Evolutionary conservation across 2,329 filamentous ascomycete species (phyloP).

Genomic region (Diaporthe citrichinensis): DNA sequence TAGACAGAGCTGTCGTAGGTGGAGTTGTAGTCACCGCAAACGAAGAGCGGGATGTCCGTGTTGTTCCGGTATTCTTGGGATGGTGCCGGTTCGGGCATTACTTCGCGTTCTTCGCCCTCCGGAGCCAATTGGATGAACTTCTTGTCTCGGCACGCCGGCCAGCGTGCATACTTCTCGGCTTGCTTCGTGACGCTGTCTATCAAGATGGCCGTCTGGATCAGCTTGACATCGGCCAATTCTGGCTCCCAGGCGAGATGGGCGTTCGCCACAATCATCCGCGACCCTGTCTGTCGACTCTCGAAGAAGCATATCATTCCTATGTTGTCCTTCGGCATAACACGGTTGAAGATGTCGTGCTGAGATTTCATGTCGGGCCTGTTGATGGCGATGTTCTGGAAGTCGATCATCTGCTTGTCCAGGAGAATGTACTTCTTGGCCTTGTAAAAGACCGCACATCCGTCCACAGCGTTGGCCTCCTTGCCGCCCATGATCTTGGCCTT

Average conservation of each 20-base stretch:
- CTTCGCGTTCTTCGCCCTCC: conserved; percentile 65
- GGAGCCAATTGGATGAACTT: conserved; percentile 64
- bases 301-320: conserved; percentile 94
- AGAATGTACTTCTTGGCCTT: conserved; percentile 95
- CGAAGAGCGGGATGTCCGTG: conserved; percentile 88
- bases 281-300: conserved; percentile 91
- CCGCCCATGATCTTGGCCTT: conserved; percentile 93
- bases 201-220: conserved; percentile 94
- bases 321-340: conserved; percentile 98
- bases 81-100: conserved; percentile 77
- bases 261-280: conserved; percentile 92
- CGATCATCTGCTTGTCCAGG: conserved; percentile 93
- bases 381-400: conserved; percentile 92
- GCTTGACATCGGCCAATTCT: conserved; percentile 90
- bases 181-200: conserved; percentile 93
- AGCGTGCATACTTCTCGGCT: conserved; percentile 86
- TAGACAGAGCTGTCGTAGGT: conserved; percentile 89
- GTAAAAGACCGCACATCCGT: conserved; percentile 97
- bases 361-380: conserved; percentile 97
- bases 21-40: conserved; percentile 98
- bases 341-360: conserved; percentile 97
- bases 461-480: conserved; percentile 88
- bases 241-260: conserved; percentile 97
- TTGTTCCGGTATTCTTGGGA: conserved; percentile 90
- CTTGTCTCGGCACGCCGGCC: conserved; percentile 87